These are phyloP conservation scores for Diaporthe vaccinii DNA, from an alignment of 2,329 filamentous ascomycete genomes.

Conservation along the genomic window DNA sequence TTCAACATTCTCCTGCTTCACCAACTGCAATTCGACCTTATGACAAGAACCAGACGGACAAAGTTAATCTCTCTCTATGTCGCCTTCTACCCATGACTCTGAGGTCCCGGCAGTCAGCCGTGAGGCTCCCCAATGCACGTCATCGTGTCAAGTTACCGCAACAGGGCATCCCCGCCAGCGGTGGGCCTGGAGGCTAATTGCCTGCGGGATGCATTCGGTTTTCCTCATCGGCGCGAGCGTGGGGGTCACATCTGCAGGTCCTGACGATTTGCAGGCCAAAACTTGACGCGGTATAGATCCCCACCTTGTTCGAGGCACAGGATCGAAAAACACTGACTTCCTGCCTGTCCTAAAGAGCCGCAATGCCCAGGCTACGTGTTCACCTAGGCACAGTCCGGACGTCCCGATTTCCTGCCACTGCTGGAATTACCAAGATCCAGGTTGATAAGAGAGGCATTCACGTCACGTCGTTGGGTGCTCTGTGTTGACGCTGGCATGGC, in stretches of 20 bases:
- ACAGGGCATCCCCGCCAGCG: neutral
- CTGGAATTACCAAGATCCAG: neutral
- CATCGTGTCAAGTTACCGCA: neutral
- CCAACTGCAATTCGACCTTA: too few species aligned
- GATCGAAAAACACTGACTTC: neutral
- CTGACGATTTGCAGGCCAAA: slow-evolving; percentile 3
- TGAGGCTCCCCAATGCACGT: neutral
- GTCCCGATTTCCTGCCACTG: neutral
- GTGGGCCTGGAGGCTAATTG: slow-evolving; percentile 12
- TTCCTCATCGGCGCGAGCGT: slow-evolving; percentile 23
- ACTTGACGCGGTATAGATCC: slow-evolving; percentile 22
- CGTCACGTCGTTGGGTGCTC: neutral
- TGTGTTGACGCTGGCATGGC: neutral
- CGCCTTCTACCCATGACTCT: neutral
- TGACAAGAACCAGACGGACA: neutral
- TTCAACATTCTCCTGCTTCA: neutral
- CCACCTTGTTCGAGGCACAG: neutral
- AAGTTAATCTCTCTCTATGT: fast-evolving
- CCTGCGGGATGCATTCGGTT: slow-evolving; percentile 6
- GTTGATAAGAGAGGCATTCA: neutral
- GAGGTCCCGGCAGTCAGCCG: neutral
- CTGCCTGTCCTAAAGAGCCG: neutral
- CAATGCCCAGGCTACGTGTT: neutral
- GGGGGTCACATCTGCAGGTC: slow-evolving; percentile 21
- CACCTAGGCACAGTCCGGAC: neutral